A percentile compares a stretch with the other conserved stretches of the same genome.
Evolutionary conservation across 495 filamentous ascomycete species (phyloP).

Genomic region (Penicillium ochrochloron): DNA sequence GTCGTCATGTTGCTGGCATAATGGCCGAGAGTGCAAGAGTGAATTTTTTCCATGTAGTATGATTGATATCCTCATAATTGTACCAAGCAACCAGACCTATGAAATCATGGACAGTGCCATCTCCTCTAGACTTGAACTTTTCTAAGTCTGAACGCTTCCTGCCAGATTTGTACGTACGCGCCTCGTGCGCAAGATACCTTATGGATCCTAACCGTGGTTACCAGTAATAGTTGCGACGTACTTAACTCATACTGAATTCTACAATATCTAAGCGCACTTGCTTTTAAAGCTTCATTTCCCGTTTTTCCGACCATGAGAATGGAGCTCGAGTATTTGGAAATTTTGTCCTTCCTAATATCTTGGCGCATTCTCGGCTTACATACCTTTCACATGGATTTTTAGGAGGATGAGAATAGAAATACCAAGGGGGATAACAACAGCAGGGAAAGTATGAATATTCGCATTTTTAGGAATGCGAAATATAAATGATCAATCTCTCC

Average conservation of each 20-base stretch:
- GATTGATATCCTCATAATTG: too few relatives aligned
- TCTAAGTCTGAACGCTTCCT: neutral
- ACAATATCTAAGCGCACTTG: neutral
- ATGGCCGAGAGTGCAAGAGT: too few relatives aligned
- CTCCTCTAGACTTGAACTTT: neutral
- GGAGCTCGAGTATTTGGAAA: neutral
- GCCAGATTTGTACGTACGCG: neutral
- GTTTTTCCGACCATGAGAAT: neutral
- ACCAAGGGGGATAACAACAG: neutral
- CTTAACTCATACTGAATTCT: neutral
- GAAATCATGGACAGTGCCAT: too few relatives aligned
- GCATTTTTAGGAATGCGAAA: neutral
- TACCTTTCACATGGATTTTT: neutral
- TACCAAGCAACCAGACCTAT: too few relatives aligned
- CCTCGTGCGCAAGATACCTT: neutral
- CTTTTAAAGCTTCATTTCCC: neutral
- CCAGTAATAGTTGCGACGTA: neutral
- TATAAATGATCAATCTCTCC: constrained; percentile 4
- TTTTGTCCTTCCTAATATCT: neutral
- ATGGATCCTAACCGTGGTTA: neutral
- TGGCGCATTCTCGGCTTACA: neutral
- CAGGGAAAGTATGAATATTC: neutral
- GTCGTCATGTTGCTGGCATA: too few relatives aligned
- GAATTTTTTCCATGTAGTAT: too few relatives aligned
- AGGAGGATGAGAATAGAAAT: too few relatives aligned